Conservation (phyloP, 768 basidiomycete species). For the Collybia nuda region DNA sequence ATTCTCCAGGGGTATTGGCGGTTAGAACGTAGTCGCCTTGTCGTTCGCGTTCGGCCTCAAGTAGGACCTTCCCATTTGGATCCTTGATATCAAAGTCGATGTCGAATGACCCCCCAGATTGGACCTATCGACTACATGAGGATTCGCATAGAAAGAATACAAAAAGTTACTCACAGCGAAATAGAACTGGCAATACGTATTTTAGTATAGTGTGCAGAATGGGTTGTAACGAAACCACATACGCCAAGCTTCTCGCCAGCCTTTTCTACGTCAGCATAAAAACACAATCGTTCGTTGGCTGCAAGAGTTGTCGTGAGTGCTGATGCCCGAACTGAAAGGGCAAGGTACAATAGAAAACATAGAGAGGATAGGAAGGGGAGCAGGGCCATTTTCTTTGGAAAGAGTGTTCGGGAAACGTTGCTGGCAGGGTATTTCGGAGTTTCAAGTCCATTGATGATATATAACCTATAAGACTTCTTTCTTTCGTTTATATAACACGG, state of each 20-base stretch:
- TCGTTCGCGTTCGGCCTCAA: slow-evolving; percentile 86
- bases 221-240: slow-evolving; percentile 26
- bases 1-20: slow-evolving; percentile 88
- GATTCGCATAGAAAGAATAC: not conserved
- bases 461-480: too few species aligned
- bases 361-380: slow-evolving; percentile 23
- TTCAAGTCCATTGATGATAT: not conserved
- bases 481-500: too few species aligned
- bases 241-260: slow-evolving; percentile 89
- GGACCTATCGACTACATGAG: slow-evolving; percentile 53
- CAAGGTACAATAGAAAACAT: slow-evolving; percentile 34
- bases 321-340: slow-evolving; percentile 42
- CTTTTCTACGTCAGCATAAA: slow-evolving; percentile 97
- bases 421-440: slow-evolving; percentile 15
- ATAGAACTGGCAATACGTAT: slow-evolving; percentile 70
- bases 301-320: slow-evolving; percentile 80
- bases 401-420: not conserved
- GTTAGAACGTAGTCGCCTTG: slow-evolving; percentile 98
- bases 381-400: slow-evolving; percentile 8
- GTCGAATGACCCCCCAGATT: slow-evolving; percentile 97
- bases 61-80: slow-evolving; percentile 82
- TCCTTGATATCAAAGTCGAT: slow-evolving; percentile 93
- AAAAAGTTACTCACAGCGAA: slow-evolving; percentile 73
- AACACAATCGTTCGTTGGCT: slow-evolving; percentile 85
- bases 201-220: slow-evolving; percentile 8